These are phyloP conservation scores for Bryoglossum gracile DNA, from an alignment of 495 filamentous ascomycete species.

Conservation along the genomic window DNA sequence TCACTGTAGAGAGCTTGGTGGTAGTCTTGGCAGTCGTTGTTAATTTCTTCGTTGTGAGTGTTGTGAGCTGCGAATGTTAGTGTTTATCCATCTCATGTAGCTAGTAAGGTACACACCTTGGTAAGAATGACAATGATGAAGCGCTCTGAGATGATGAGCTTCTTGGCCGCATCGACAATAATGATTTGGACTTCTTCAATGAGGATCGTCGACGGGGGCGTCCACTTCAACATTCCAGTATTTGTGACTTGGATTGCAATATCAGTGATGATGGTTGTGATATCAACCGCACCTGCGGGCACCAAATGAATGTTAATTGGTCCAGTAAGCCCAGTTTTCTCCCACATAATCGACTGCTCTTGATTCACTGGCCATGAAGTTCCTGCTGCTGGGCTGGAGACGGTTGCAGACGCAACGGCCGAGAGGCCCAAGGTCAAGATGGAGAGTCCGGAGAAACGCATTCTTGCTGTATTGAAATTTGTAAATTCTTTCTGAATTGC, in stretches of 20 bases:
- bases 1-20: not conserved
- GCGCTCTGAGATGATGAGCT: not conserved
- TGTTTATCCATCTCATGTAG: no score
- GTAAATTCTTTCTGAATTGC: no score
- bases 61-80: no score
- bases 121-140: not conserved
- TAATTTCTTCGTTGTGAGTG: not conserved
- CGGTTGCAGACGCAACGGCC: not conserved
- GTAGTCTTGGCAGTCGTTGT: not conserved
- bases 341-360: conserved; percentile 1
- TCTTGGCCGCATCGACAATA: conserved; percentile 2
- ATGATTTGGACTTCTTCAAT: conserved; percentile 3
- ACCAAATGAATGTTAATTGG: not conserved
- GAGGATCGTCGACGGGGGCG: not conserved
- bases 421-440: not conserved
- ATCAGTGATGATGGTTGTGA: not conserved
- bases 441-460: conserved; percentile 1
- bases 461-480: not conserved
- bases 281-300: not conserved
- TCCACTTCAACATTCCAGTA: conserved; percentile 1
- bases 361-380: not conserved
- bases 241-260: not conserved
- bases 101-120: no score
- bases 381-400: not conserved
- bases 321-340: not conserved